These are phyloP conservation scores for Physcomitrium patens DNA, from an alignment of 225 moss, liverwort and hornwort genomes.

Conservation along the genomic window DNA sequence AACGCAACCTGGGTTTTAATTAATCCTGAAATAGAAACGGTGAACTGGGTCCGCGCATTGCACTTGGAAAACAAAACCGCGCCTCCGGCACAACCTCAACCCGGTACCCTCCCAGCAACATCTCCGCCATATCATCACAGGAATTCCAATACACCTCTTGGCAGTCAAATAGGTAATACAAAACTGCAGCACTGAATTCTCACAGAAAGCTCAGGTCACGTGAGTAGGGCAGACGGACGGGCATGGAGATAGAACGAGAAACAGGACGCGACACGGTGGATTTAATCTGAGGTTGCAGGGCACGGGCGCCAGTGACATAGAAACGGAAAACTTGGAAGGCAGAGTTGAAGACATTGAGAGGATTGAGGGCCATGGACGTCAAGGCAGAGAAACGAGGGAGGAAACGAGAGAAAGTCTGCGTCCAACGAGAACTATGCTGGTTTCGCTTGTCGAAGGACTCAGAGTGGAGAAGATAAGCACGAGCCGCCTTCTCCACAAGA, in stretches of 20 bases:
- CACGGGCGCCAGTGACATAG: constrained; percentile 41
- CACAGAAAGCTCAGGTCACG: constrained; percentile 29
- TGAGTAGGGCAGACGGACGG: constrained; percentile 28
- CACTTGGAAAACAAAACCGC: no score
- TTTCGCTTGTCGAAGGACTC: constrained; percentile 54
- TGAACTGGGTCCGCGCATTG: no score
- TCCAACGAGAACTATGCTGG: constrained; percentile 33
- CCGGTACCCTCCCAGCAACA: no score
- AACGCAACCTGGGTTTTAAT: no score
- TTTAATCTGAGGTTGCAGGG: constrained; percentile 34
- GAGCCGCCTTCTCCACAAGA: constrained; percentile 85
- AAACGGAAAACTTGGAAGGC: constrained; percentile 51
- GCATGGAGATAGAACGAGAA: constrained; percentile 55
- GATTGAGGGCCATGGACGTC: constrained; percentile 45
- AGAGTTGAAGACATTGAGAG: constrained; percentile 45
- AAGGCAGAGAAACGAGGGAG: constrained; percentile 45
- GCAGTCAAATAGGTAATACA: no score
- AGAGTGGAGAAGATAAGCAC: constrained; percentile 71
- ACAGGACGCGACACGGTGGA: constrained; percentile 29
- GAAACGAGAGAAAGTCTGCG: constrained; percentile 37
- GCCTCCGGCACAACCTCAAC: no score
- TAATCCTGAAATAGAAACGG: no score
- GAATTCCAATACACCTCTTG: no score
- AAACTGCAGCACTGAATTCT: not conserved
- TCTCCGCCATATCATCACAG: no score